These are phyloP conservation scores for Clarireedia homoeocarpa DNA, from an alignment of 2,329 filamentous ascomycete genomes.

Conservation along the genomic window DNA sequence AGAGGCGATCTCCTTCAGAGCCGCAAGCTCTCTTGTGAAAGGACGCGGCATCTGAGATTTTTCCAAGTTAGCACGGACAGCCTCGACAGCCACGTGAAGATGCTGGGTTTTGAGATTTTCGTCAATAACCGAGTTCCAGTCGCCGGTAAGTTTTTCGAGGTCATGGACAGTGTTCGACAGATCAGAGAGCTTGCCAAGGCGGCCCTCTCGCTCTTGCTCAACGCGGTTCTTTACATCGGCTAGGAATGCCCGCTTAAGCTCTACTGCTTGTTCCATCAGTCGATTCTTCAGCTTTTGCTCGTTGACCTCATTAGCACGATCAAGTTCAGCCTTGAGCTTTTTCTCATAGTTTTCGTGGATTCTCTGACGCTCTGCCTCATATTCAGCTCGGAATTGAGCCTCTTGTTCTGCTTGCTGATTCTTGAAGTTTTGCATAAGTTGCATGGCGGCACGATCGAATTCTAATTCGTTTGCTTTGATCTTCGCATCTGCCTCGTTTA, in stretches of 20 bases:
- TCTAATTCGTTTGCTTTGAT: constrained; percentile 53
- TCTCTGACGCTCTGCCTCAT: constrained; percentile 76
- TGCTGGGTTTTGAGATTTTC: constrained; percentile 90
- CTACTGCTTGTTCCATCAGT: constrained; percentile 83
- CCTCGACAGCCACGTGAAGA: constrained; percentile 90
- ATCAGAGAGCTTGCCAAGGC: constrained; percentile 77
- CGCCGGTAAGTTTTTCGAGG: constrained; percentile 77
- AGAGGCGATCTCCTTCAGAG: constrained; percentile 82
- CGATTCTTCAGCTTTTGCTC: constrained; percentile 79
- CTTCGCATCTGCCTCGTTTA: constrained; percentile 65
- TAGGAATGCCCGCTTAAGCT: constrained; percentile 78
- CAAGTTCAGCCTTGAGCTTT: constrained; percentile 69
- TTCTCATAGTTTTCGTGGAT: constrained; percentile 72
- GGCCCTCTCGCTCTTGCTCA: constrained; percentile 79
- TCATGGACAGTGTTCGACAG: constrained; percentile 71
- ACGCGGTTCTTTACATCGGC: constrained; percentile 72
- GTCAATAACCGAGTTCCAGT: constrained; percentile 89
- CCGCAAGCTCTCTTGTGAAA: constrained; percentile 87
- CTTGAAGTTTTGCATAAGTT: constrained; percentile 85
- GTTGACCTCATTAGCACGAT: constrained; percentile 70
- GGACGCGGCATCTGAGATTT: constrained; percentile 67
- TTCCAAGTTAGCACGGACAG: constrained; percentile 76
- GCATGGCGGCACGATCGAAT: constrained; percentile 80
- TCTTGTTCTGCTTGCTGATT: constrained; percentile 75
- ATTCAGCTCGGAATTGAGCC: constrained; percentile 76